Evolutionary conservation across 2,329 filamentous ascomycete species (phyloP), one percentile per base, ranked within the genome.

Genomic region (Venturia carpophila): DNA sequence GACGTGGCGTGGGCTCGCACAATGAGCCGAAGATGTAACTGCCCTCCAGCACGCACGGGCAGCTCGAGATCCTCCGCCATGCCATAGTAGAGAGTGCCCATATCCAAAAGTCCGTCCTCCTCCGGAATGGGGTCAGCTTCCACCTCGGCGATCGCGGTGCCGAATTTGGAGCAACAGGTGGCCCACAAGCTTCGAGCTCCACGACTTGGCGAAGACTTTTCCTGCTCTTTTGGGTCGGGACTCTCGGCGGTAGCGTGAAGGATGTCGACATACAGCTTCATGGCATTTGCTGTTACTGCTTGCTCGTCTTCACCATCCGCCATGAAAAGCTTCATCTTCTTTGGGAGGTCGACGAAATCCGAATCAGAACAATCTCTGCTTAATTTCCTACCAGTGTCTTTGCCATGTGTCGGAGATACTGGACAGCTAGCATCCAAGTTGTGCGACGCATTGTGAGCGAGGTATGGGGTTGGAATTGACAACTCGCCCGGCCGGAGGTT

Each of bases 391-490:
- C 42, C 19, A 61, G 13, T 21, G n/a, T 21, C 34, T 15, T 42
- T 61, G 60, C 11, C 34, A 21, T 21, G 30, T 60, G 56, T 60
- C 15, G 56, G 24, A 39, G 42, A 42, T 55, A 43, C n/a, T 37
- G 43, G 3, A 9, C 2, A 15, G 43, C n/a, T 30, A 21, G 15
- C 62, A 27, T 49, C 30, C 13, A 24, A 37, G 7, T 43, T 55
- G n/a, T 43, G 9, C 24, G 49, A 56, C 9, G 52, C 19, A 27
- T n/a, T 58, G 27, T 37, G 60, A n/a, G 21, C 11, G 37, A 62
- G 39, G 27, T 62, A 63, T n/a, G 62, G 62, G 11, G 62, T 49
- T 52, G 62, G 62, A 3, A 63, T 63, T 24, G 62, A 47, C 45
- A 63, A 11, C 21, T 63, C 43, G 41, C 62, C 62, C 11, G 43